Percentiles rank a stretch among this genome's conserved stretches.
Evolutionary conservation across 306 rosid genomes (phyloP).

Genomic region (Trifolium fragiferum): DNA sequence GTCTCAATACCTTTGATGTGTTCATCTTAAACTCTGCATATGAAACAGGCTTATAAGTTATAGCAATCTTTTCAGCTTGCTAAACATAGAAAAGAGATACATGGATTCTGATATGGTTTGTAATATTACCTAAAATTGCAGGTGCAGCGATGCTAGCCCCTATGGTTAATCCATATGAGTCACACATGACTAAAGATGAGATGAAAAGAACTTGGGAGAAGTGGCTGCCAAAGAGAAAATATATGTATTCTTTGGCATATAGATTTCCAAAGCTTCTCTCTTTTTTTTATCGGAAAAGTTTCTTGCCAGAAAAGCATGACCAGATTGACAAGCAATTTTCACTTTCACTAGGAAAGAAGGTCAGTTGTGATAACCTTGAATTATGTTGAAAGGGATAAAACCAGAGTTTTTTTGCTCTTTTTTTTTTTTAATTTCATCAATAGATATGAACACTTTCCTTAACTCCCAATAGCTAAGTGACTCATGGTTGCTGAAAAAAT

Average conservation of each 20-base stretch:
- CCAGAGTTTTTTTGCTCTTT: not conserved
- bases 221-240: constrained; percentile 75
- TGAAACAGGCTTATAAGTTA: constrained; percentile 21
- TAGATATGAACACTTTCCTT: not conserved
- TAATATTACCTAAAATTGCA: constrained; percentile 50
- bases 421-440: not conserved
- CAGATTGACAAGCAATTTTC: constrained; percentile 68
- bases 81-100: not conserved
- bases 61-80: not conserved
- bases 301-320: constrained; percentile 82
- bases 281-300: constrained; percentile 65
- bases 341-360: constrained; percentile 78
- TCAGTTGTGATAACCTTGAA: constrained; percentile 40
- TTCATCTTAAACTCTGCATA: constrained; percentile 17
- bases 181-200: constrained; percentile 79
- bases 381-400: constrained; percentile 6
- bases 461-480: constrained; percentile 1
- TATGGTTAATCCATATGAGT: constrained; percentile 79
- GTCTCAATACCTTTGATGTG: constrained; percentile 1
- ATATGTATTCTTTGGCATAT: constrained; percentile 68
- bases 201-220: constrained; percentile 79
- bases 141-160: constrained; percentile 93
- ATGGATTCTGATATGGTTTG: constrained; percentile 26
- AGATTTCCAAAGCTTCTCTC: constrained; percentile 78
- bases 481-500: constrained; percentile 22